Conservation (phyloP, 371 early-diverging fungal species). For the Mucor mucedo region DNA sequence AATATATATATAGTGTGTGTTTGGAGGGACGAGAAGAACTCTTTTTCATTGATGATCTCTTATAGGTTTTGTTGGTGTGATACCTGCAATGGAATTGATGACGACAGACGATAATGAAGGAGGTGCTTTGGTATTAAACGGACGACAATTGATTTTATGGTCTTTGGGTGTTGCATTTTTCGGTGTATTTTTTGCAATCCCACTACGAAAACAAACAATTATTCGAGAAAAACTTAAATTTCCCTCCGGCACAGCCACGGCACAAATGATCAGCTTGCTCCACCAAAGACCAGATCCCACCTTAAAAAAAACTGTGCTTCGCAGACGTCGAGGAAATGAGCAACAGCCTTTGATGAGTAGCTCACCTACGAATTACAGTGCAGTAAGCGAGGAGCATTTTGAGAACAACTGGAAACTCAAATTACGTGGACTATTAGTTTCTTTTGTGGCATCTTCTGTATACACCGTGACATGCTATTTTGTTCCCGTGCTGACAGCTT, state of each 20-base stretch:
- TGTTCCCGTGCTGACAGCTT: slow-evolving; percentile 59
- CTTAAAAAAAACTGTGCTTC: not conserved
- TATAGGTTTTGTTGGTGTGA: slow-evolving; percentile 77
- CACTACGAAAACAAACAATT: slow-evolving; percentile 79
- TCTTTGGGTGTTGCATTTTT: slow-evolving; percentile 84
- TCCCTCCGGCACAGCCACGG: slow-evolving; percentile 88
- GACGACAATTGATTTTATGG: slow-evolving; percentile 72
- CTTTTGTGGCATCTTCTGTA: slow-evolving; percentile 64
- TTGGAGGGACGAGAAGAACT: not conserved
- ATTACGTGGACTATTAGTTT: slow-evolving; percentile 52
- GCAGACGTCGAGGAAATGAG: not conserved
- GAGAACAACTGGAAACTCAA: slow-evolving; percentile 69
- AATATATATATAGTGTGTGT: not conserved
- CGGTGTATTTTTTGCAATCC: slow-evolving; percentile 91
- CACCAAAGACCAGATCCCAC: slow-evolving; percentile 56
- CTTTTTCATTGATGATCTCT: not conserved
- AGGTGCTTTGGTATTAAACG: slow-evolving; percentile 51
- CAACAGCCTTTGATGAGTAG: slow-evolving; percentile 9
- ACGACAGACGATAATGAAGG: slow-evolving; percentile 53
- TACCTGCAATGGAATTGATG: slow-evolving; percentile 76
- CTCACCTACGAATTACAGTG: not conserved
- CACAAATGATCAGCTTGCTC: slow-evolving; percentile 83
- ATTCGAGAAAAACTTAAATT: slow-evolving; percentile 82
- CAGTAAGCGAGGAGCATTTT: slow-evolving; percentile 13
- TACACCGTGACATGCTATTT: slow-evolving; percentile 74